phyloP scores from a whole-genome alignment of 305 asterid genomes.

The Petunia hybrid region DNA sequence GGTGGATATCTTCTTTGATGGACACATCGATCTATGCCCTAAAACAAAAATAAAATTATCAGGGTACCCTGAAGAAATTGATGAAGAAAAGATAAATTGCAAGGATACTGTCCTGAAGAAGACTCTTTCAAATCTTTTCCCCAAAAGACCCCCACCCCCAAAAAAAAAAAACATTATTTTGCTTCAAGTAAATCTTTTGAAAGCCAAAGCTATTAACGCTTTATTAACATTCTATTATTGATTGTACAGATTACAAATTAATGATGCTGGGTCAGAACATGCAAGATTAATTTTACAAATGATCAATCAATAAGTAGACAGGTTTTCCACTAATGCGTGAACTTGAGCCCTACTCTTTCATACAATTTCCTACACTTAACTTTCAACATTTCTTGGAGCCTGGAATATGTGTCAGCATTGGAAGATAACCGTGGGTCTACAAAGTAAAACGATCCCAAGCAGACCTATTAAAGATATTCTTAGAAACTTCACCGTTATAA shows the following conservation, averaged over 20 bases:
- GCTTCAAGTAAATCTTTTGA: neutral
- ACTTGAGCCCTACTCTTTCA: neutral
- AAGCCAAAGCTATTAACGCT: neutral
- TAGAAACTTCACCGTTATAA: neutral
- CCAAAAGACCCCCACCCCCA: neutral
- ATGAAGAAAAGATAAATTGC: constrained; percentile 7
- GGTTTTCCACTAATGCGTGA: neutral
- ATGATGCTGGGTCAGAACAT: neutral
- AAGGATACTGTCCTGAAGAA: neutral
- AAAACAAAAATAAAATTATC: neutral
- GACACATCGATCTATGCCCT: constrained; percentile 9
- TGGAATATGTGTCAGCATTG: neutral
- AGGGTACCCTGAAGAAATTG: neutral
- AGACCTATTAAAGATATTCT: constrained; percentile 3
- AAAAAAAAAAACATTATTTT: neutral
- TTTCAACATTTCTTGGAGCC: neutral
- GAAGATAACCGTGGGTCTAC: neutral
- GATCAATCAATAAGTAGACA: neutral
- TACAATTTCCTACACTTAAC: neutral
- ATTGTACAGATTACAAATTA: constrained; percentile 10
- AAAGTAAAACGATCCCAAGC: neutral
- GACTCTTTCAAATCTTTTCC: neutral
- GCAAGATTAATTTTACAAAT: neutral
- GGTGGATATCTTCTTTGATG: constrained; percentile 13
- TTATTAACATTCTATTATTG: neutral